These are phyloP conservation scores for Coemansia sp. DNA, from an alignment of 192 early-diverging fungal species.

Conservation along the genomic window DNA sequence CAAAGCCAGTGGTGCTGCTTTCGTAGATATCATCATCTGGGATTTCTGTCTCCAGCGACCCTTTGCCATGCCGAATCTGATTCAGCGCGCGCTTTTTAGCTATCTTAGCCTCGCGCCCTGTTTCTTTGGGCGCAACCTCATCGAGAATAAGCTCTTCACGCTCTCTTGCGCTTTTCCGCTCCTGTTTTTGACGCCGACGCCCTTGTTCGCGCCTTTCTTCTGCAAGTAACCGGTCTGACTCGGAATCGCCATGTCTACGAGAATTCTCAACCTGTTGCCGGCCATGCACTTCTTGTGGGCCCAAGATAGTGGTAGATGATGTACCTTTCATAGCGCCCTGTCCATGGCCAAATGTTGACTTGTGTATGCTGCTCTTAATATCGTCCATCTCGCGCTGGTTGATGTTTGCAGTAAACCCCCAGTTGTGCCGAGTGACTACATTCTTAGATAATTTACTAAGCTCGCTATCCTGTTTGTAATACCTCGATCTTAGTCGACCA, in stretches of 20 bases:
- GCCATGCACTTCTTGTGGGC: background rate
- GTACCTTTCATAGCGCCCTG: background rate
- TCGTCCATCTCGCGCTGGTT: constrained; percentile 36
- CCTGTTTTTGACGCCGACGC: constrained; percentile 19
- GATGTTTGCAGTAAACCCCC: constrained; percentile 64
- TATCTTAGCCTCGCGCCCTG: constrained; percentile 42
- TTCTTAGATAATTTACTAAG: constrained; percentile 62
- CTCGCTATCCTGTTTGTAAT: constrained; percentile 57
- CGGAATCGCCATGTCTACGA: background rate
- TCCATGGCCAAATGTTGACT: constrained; percentile 1
- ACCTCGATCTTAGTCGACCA: constrained; percentile 60
- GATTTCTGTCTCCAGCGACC: constrained; percentile 28
- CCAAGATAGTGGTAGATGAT: constrained; percentile 1
- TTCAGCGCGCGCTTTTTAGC: constrained; percentile 36
- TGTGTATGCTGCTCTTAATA: constrained; percentile 11
- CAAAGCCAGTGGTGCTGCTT: constrained; percentile 51
- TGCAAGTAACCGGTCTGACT: constrained; percentile 11
- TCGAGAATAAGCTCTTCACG: constrained; percentile 44
- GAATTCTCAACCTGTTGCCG: background rate
- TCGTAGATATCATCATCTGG: constrained; percentile 38
- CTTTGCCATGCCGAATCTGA: constrained; percentile 24
- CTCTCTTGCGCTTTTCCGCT: constrained; percentile 28
- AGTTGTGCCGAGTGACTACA: constrained; percentile 71
- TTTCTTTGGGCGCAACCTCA: constrained; percentile 52
- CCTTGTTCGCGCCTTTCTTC: constrained; percentile 37